phyloP scores from a whole-genome alignment of 345 rosid species.

The Eucalyptus erythrocorys region DNA sequence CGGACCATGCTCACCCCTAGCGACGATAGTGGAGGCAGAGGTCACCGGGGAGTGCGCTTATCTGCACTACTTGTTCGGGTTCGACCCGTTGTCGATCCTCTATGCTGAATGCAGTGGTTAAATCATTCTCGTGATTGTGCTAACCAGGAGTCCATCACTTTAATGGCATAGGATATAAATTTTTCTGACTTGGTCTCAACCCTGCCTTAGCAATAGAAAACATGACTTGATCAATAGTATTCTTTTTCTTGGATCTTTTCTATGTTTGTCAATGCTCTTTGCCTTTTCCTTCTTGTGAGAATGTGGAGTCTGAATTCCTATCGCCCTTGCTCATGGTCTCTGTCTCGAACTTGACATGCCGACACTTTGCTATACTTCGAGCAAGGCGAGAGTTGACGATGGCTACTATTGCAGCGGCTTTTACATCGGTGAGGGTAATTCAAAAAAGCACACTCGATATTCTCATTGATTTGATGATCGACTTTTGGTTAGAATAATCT shows the following conservation, averaged over 20 bases:
- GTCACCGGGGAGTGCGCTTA: neutral
- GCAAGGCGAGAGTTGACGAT: neutral
- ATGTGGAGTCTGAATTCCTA: neutral
- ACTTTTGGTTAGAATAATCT: too few relatives aligned
- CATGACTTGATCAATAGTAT: neutral
- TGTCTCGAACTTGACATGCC: neutral
- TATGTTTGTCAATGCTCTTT: neutral
- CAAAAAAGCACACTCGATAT: neutral
- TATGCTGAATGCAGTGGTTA: neutral
- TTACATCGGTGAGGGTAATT: neutral
- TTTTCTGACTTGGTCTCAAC: neutral
- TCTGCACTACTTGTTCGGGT: neutral
- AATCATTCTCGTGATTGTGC: neutral
- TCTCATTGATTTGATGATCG: neutral
- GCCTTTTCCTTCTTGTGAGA: neutral
- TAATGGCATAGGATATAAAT: neutral
- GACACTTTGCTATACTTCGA: neutral
- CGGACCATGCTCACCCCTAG: too few relatives aligned
- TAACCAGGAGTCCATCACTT: neutral
- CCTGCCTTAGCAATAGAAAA: neutral
- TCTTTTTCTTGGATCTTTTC: neutral
- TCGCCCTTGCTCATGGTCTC: neutral
- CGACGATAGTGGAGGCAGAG: too few relatives aligned
- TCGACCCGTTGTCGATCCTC: neutral
- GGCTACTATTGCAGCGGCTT: neutral